Base-by-base conservation (phyloP, 139 green algal species). In the Chlorella sp. region DNA sequence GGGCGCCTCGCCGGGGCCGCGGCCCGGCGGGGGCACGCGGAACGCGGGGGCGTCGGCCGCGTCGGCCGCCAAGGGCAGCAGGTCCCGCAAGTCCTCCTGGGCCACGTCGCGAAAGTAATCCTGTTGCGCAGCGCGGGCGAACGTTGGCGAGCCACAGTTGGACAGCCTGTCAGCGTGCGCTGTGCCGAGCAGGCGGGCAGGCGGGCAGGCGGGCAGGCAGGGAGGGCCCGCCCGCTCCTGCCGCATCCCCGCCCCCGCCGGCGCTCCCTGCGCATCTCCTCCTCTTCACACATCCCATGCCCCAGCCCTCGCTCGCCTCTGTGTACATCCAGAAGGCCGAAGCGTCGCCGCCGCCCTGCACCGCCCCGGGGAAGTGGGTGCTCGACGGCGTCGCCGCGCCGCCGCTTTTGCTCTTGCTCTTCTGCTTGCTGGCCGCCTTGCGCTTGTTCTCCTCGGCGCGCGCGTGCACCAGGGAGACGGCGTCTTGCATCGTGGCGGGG, bases 81-180 rank as follows among this genome's bases (percentile, higher is more conserved):
- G 75, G 12, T 76, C 74, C 14, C 71, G 61, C 11, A 95, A 38
- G 60, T 95, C 91, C 50, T 95, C 88, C n/a, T 78, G 77, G 4
- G 85, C 91, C 6, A 94, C 69, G 53, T 93, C 85, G 0, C 91
- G 77, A 68, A 95, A 95, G 79, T 92, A 94, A 33, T 93, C 90
- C 87, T 94, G n/a, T n/a, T n/a, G n/a, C n/a, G n/a, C n/a, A n/a
- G n/a, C n/a, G n/a, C n/a, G n/a, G n/a, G n/a, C n/a, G n/a, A n/a
- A n/a, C n/a, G n/a, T n/a, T n/a, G n/a, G n/a, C n/a, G n/a, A n/a
- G n/a, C n/a, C n/a, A n/a, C n/a, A n/a, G n/a, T n/a, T n/a, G n/a
- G n/a, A n/a, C n/a, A n/a, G n/a, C n/a, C n/a, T n/a, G n/a, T n/a
- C n/a, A n/a, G n/a, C n/a, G n/a, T n/a, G n/a, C n/a, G n/a, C n/a